Evolutionary conservation across 441 rosid genomes (phyloP).

Genomic region (Syzygium syzygioides): DNA sequence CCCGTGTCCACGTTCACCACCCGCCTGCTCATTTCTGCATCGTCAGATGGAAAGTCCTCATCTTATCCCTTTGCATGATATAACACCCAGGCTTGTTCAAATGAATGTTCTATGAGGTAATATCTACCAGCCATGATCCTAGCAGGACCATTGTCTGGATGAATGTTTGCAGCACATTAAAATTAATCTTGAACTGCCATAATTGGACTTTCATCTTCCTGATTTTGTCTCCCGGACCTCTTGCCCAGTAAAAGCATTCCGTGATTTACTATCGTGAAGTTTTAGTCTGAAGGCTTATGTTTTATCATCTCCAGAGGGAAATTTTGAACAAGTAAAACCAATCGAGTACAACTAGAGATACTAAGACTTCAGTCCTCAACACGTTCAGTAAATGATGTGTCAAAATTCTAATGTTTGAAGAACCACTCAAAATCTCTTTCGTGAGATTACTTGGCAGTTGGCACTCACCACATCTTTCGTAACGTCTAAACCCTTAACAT

Average conservation of each 20-base stretch:
- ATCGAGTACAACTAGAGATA: not conserved
- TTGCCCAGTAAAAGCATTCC: not conserved
- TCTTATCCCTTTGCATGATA: not conserved
- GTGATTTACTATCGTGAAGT: not conserved
- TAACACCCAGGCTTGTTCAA: not conserved
- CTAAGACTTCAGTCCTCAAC: not conserved
- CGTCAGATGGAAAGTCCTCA: not conserved
- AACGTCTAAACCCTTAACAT: not conserved
- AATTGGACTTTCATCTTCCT: not conserved
- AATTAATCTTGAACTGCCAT: not conserved
- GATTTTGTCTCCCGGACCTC: not conserved
- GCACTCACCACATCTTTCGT: not conserved
- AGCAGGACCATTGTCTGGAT: not conserved
- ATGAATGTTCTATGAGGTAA: not conserved
- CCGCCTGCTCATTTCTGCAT: conserved; percentile 35
- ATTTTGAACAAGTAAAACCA: not conserved
- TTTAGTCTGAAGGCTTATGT: not conserved
- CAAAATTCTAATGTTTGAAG: not conserved
- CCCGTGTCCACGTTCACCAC: conserved; percentile 13
- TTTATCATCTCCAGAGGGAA: not conserved
- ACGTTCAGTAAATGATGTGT: not conserved
- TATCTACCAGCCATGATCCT: not conserved
- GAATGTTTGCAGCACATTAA: not conserved
- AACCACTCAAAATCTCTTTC: fast-evolving
- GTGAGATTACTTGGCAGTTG: not conserved